Evolutionary conservation across 805 yeast genomes (phyloP).

Genomic region (Sugiyamaella boreocaroliniensis): DNA sequence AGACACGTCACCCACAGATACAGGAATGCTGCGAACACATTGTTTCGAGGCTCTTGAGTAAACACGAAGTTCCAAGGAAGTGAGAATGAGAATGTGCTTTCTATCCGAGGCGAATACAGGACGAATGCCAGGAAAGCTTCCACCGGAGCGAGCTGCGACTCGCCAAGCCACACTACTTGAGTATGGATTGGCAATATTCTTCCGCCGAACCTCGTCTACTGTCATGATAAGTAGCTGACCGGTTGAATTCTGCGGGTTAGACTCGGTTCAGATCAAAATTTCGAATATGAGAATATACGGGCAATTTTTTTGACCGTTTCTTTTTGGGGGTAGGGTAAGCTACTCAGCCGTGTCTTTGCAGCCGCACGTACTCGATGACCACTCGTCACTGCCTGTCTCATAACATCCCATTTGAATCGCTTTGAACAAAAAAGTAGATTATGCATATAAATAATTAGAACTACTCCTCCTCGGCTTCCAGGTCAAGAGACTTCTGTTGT

Average conservation of each 20-base stretch:
- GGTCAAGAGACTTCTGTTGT: slow-evolving; percentile 51
- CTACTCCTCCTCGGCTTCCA: slow-evolving; percentile 50
- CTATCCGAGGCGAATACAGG: slow-evolving; percentile 34
- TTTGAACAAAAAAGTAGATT: not conserved
- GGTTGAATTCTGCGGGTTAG: not conserved
- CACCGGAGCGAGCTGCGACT: slow-evolving; percentile 31
- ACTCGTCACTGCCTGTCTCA: too few species aligned
- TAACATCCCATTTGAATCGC: too few species aligned
- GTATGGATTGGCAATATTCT: slow-evolving; percentile 4
- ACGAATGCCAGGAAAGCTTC: slow-evolving; percentile 29
- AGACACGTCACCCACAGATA: slow-evolving; percentile 27
- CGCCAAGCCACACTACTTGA: slow-evolving; percentile 21
- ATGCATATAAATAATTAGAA: not conserved
- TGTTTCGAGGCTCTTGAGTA: slow-evolving; percentile 32
- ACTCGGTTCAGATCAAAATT: not conserved
- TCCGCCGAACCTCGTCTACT: not conserved
- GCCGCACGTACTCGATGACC: too few species aligned
- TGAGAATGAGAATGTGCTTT: slow-evolving; percentile 30
- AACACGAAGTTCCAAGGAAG: slow-evolving; percentile 33
- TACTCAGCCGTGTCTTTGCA: too few species aligned
- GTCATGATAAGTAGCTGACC: not conserved
- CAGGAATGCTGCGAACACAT: slow-evolving; percentile 29
- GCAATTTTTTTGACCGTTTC: not conserved
- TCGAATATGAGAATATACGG: not conserved
- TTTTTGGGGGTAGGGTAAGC: not conserved